phyloP scores from a whole-genome alignment of 2,329 filamentous ascomycete genomes.

The Fusarium sp. region DNA sequence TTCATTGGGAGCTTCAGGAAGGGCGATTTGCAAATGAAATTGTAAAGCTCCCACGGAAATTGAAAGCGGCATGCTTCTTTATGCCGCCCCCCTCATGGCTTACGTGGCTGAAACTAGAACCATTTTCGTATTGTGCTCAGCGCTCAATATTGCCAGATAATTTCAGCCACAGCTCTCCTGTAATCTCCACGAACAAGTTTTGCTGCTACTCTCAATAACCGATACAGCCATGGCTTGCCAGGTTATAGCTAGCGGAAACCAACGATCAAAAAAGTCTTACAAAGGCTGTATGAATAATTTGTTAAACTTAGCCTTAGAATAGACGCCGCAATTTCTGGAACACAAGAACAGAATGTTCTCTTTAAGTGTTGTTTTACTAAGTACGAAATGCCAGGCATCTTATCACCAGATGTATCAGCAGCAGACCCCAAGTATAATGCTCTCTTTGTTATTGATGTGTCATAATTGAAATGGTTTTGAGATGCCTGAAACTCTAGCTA shows the following conservation, averaged over 20 bases:
- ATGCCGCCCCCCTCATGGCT: not conserved
- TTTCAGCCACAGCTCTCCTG: not conserved
- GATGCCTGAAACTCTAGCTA: not conserved
- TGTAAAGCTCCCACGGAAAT: not conserved
- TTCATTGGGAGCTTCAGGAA: not conserved
- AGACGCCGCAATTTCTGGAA: not conserved
- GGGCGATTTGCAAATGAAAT: not conserved
- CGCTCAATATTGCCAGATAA: not conserved
- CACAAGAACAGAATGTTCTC: not conserved
- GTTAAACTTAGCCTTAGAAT: not conserved
- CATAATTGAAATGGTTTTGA: not conserved
- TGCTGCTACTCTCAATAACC: not conserved
- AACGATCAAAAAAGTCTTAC: not conserved
- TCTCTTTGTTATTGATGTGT: not conserved
- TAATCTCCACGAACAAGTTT: not conserved
- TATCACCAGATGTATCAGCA: too few species aligned
- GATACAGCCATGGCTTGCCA: not conserved
- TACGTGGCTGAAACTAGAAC: not conserved
- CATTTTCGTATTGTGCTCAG: not conserved
- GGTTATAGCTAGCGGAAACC: not conserved
- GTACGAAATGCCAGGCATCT: too few species aligned
- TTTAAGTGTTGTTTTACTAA: too few species aligned
- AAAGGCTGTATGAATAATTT: not conserved
- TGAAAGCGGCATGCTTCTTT: not conserved
- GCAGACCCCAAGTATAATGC: not conserved